These are phyloP conservation scores for Aureobasidium subglaciale DNA, from an alignment of 2,329 filamentous ascomycete species.

Conservation along the genomic window DNA sequence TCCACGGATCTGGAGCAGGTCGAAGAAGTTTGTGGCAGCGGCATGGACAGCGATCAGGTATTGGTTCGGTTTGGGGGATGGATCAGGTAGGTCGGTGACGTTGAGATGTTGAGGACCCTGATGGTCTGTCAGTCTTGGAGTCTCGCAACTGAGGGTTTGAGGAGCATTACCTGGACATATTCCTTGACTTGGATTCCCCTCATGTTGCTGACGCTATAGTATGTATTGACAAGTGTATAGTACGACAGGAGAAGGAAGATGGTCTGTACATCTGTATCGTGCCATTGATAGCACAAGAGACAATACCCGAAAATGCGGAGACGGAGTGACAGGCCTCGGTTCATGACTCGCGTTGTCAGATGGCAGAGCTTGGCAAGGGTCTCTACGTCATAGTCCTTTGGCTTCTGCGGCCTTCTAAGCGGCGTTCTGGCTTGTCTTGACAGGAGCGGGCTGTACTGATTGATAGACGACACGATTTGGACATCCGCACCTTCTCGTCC, in stretches of 20 bases:
- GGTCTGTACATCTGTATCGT: neutral
- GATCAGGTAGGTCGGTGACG: slow-evolving; percentile 68
- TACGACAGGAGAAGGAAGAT: neutral
- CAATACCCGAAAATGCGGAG: slow-evolving; percentile 8
- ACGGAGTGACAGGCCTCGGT: slow-evolving; percentile 1
- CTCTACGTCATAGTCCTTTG: neutral
- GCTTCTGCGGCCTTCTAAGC: slow-evolving; percentile 10
- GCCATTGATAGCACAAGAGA: neutral
- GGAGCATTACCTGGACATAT: slow-evolving; percentile 21
- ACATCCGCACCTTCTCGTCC: neutral
- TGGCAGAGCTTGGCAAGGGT: neutral
- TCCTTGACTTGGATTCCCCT: slow-evolving; percentile 24
- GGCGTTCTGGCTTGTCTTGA: neutral
- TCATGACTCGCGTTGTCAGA: slow-evolving; percentile 4
- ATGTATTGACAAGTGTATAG: neutral
- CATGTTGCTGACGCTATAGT: neutral
- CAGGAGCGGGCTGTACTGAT: neutral
- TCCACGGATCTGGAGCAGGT: slow-evolving; percentile 87
- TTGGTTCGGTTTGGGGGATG: slow-evolving; percentile 61
- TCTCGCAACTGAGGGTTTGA: neutral
- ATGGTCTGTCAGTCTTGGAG: slow-evolving; percentile 1
- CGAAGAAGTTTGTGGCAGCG: slow-evolving; percentile 91
- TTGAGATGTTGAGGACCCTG: slow-evolving; percentile 73
- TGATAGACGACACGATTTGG: neutral
- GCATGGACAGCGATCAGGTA: slow-evolving; percentile 86